Conservation (phyloP, 768 basidiomycete genomes). For the Tylopilus subfusipes region DNA sequence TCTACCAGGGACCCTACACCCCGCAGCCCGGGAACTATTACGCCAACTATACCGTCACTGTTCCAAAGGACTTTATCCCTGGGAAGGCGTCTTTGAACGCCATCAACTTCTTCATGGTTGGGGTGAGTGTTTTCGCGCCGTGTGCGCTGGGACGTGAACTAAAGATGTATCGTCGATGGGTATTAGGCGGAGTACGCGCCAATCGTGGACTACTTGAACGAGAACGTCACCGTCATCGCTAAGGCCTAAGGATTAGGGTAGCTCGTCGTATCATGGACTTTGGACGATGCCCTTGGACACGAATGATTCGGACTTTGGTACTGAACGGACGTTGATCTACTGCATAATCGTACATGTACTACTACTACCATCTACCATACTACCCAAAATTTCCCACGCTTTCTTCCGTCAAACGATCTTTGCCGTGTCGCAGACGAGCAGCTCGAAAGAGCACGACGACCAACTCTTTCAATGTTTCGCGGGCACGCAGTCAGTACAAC, state of each 20-base stretch:
- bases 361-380: neutral
- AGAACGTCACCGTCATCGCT: constrained; percentile 14
- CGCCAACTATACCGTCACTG: constrained; percentile 32
- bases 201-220: constrained; percentile 21
- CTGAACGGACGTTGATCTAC: neutral
- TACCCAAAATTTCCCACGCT: constrained; percentile 16
- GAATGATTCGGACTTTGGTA: neutral
- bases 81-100: constrained; percentile 36
- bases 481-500: constrained; percentile 21
- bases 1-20: constrained; percentile 35
- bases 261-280: neutral
- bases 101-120: constrained; percentile 37
- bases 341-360: neutral
- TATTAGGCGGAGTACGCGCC: constrained; percentile 12
- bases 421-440: constrained; percentile 7
- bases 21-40: constrained; percentile 18
- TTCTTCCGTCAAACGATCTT: constrained; percentile 12
- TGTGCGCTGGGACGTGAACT: neutral
- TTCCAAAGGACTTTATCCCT: constrained; percentile 25
- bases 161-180: neutral
- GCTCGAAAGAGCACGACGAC: constrained; percentile 2
- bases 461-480: constrained; percentile 20
- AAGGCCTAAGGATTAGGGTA: neutral
- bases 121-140: constrained; percentile 31
- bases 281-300: neutral